These are phyloP conservation scores for Allium cepa DNA, from an alignment of 106 monocot genomes.

Conservation along the genomic window DNA sequence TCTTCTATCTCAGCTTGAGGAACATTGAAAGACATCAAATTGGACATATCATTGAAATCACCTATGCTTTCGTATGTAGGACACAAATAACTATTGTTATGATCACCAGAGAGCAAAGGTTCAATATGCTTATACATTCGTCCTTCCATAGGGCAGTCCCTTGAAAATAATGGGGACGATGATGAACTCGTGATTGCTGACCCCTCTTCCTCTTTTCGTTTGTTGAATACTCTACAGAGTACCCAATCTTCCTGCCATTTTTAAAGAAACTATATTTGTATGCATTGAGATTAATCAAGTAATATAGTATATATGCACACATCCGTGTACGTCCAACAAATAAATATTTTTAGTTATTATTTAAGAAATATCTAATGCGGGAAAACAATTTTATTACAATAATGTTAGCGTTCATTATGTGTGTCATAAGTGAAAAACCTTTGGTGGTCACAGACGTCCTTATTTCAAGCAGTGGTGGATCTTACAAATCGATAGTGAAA, in stretches of 20 bases:
- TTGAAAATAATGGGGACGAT: not conserved
- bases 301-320: not conserved
- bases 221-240: conserved; percentile 53
- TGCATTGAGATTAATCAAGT: not conserved
- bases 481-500: no score
- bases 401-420: not conserved
- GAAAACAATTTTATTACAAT: not conserved
- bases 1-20: conserved; percentile 21
- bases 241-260: conserved; percentile 57
- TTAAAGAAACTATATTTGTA: not conserved
- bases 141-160: not conserved
- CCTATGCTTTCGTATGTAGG: not conserved
- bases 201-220: conserved; percentile 33
- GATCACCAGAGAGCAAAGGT: not conserved
- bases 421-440: not conserved
- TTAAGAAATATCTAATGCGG: not conserved
- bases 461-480: no score
- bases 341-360: no score
- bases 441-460: not conserved
- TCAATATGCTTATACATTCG: not conserved
- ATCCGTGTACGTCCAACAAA: no score
- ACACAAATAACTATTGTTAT: not conserved
- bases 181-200: not conserved
- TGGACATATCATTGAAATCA: conserved; percentile 5
- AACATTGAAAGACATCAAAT: conserved; percentile 14